phyloP scores from a whole-genome alignment of 2,329 filamentous ascomycete species.

The Hymenoscyphus fructigenus region DNA sequence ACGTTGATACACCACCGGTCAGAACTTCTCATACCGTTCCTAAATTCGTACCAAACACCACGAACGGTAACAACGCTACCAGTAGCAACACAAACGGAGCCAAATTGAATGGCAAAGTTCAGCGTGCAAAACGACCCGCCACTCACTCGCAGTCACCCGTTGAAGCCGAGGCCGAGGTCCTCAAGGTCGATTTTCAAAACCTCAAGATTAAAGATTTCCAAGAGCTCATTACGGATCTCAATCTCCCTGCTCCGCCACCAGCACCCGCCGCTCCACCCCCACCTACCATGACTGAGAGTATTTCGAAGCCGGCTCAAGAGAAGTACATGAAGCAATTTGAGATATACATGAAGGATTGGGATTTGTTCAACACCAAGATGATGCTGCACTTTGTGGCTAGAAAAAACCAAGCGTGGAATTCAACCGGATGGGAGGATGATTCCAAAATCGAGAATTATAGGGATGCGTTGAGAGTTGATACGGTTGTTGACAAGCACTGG shows the following conservation, averaged over 20 bases:
- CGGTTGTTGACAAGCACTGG: constrained; percentile 62
- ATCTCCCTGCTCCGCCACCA: constrained; percentile 49
- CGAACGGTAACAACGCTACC: neutral
- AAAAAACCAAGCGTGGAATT: constrained; percentile 41
- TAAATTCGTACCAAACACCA: constrained; percentile 51
- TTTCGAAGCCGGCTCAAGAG: constrained; percentile 46
- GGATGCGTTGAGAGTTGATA: constrained; percentile 62
- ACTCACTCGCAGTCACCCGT: constrained; percentile 26
- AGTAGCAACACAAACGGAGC: neutral
- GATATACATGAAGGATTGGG: constrained; percentile 53
- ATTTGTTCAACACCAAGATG: constrained; percentile 51
- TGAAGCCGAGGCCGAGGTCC: constrained; percentile 22
- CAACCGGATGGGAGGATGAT: constrained; percentile 43
- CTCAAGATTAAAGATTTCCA: constrained; percentile 40
- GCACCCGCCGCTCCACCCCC: constrained; percentile 35
- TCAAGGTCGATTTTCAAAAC: constrained; percentile 47
- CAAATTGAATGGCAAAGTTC: neutral
- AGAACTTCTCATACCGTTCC: constrained; percentile 32
- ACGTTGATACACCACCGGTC: constrained; percentile 55
- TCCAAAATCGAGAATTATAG: constrained; percentile 57
- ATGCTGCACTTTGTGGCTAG: constrained; percentile 56
- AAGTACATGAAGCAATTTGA: constrained; percentile 55
- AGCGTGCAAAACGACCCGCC: constrained; percentile 38
- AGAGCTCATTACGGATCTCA: constrained; percentile 54
- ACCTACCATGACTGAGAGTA: constrained; percentile 37